A percentile compares a stretch with the other conserved stretches of the same genome.
phyloP scores from a whole-genome alignment of 2,329 filamentous ascomycete species.

The Onygena corvina region DNA sequence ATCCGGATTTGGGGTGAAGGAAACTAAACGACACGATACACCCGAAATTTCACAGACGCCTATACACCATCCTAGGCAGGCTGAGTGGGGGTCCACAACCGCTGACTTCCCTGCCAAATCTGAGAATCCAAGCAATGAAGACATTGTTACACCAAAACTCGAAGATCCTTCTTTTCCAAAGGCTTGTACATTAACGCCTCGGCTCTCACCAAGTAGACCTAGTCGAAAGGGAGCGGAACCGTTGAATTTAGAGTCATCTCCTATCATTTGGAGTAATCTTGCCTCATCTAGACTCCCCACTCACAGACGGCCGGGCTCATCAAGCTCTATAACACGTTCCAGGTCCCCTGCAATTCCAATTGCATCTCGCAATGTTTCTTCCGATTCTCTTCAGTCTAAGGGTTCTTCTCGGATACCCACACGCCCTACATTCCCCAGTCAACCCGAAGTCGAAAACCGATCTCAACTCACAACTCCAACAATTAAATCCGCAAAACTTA shows the following conservation, averaged over 20 bases:
- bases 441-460: background rate
- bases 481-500: slow-evolving; percentile 17
- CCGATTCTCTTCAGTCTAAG: slow-evolving; percentile 30
- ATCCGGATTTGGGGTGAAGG: background rate
- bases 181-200: background rate
- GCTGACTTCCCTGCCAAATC: background rate
- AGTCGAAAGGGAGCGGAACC: slow-evolving; percentile 57
- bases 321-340: slow-evolving; percentile 25
- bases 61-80: background rate
- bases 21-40: background rate
- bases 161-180: background rate
- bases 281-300: slow-evolving; percentile 35
- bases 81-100: background rate
- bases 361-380: slow-evolving; percentile 27
- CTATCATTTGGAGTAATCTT: slow-evolving; percentile 47
- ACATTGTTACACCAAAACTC: background rate
- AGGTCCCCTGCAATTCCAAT: slow-evolving; percentile 19
- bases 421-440: slow-evolving; percentile 11
- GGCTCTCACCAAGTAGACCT: slow-evolving; percentile 36
- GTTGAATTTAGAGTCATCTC: slow-evolving; percentile 43
- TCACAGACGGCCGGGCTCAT: slow-evolving; percentile 42
- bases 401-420: slow-evolving; percentile 23
- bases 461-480: slow-evolving; percentile 22
- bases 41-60: background rate
- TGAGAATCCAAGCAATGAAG: background rate